Evolutionary conservation across 2,329 filamentous ascomycete genomes (phyloP), one percentile per base, ranked within the genome.

Genomic region (Arthroderma sp.): DNA sequence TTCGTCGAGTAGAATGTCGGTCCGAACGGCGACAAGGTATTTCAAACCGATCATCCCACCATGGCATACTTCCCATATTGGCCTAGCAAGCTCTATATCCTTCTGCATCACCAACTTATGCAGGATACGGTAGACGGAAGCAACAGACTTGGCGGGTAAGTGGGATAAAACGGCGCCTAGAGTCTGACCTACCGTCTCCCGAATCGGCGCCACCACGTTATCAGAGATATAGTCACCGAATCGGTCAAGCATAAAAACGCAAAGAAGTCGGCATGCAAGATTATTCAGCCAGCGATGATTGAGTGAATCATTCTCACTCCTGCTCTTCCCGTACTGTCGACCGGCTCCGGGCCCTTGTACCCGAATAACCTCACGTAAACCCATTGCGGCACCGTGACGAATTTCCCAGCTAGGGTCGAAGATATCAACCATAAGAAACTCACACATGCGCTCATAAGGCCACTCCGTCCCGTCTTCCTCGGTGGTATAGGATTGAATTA

Each of bases 141-240:
- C 77, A 27, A 98, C 89, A 3, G 85, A 89, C 10, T 75, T 69
- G 1, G 81, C 70, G 0, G 86, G 80, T 5, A 98, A 73, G 60
- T 94, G 86, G 52, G 85, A 86, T 44, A 98, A 69, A 9, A 93
- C 78, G 8, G 89, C 86, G 54, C 89, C 93, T 9, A 98, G 71
- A 2, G 88, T 89, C 64, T 98, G 91, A 38, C 91, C 91, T 36
- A 94, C 85, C 0, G 88, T 94, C 67, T 98, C 91, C 52, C 91
- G 76, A 51, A 98, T 95, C 0, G 91, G 91, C 0, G 91, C 91
- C 36, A 98, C 87, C 1, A 93, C 94, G 43, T 86, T 98, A 62
- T 98, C 91, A 4, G 88, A 94, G 47, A 93, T 91, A 66, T 95
- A 98, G 59, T 98, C 91, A 46, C 88, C 93, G 59, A 98, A 98